phyloP scores from a whole-genome alignment of 768 basidiomycete genomes.

The Naganishia kalamii region DNA sequence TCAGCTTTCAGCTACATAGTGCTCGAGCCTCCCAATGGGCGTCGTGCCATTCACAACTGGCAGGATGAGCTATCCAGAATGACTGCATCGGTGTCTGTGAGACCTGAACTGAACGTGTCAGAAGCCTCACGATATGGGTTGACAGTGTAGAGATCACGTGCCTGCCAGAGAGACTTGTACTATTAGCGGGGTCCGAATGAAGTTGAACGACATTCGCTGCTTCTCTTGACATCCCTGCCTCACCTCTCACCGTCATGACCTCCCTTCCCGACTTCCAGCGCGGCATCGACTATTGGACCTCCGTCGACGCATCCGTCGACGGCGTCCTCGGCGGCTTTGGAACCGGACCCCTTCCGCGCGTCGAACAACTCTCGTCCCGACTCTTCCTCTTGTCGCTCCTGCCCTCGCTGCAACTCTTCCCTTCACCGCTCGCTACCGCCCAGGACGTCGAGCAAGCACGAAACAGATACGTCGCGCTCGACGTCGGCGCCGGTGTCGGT shows the following conservation, averaged over 20 bases:
- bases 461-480: conserved; percentile 62
- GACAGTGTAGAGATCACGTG: conserved; percentile 9
- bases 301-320: conserved; percentile 71
- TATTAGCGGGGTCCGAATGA: background rate
- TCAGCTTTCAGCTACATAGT: too few relatives aligned
- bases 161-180: background rate
- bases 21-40: too few relatives aligned
- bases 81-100: too few relatives aligned
- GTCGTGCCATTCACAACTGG: too few relatives aligned
- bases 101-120: too few relatives aligned
- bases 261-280: conserved; percentile 58
- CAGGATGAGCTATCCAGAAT: too few relatives aligned
- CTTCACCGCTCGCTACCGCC: conserved; percentile 61
- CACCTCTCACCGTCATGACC: background rate
- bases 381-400: conserved; percentile 75
- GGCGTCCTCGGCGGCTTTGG: conserved; percentile 76
- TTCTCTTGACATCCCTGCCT: background rate
- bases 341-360: conserved; percentile 68
- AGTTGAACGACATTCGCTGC: conserved; percentile 3
- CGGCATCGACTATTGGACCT: conserved; percentile 80
- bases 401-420: conserved; percentile 69
- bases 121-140: too few relatives aligned
- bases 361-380: conserved; percentile 84
- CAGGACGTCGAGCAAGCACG: conserved; percentile 15
- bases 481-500: conserved; percentile 89